Conservation (phyloP, 2,329 filamentous ascomycete species). For the Hypoxylon rubiginosum region DNA sequence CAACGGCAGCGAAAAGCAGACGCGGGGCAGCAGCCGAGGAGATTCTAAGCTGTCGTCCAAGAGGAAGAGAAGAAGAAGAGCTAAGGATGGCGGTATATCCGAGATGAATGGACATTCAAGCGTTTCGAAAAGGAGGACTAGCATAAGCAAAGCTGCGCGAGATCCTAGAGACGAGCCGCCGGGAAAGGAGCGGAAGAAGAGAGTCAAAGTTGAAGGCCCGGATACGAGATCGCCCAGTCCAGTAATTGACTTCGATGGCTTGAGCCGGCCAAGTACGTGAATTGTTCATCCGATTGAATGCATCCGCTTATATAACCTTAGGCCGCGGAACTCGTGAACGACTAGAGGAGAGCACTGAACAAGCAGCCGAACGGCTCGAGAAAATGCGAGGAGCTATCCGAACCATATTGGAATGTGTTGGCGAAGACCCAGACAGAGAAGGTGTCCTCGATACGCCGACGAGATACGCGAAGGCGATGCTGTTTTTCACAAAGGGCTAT, state of each 20-base stretch:
- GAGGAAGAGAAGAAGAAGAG: conserved; percentile 46
- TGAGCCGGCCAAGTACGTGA: conserved; percentile 69
- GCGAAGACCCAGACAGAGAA: conserved; percentile 75
- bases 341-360: conserved; percentile 67
- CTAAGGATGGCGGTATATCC: conserved; percentile 48
- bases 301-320: conserved; percentile 50
- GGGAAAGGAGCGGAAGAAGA: conserved; percentile 55
- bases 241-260: conserved; percentile 72
- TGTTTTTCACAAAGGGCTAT: conserved; percentile 97
- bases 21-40: conserved; percentile 36
- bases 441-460: conserved; percentile 78
- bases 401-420: conserved; percentile 76
- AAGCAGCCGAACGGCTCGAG: conserved; percentile 65
- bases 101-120: conserved; percentile 52
- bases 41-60: conserved; percentile 53
- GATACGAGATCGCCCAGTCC: conserved; percentile 65
- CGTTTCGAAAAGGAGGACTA: conserved; percentile 62
- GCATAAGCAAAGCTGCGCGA: conserved; percentile 71
- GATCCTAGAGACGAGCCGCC: conserved; percentile 69
- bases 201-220: conserved; percentile 49
- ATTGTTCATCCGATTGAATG: neutral
- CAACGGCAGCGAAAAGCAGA: conserved; percentile 43
- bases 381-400: conserved; percentile 73
- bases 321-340: conserved; percentile 74
- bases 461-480: conserved; percentile 93